phyloP scores from a whole-genome alignment of 2,329 filamentous ascomycete genomes.

The Simplicillium aogashimaense region DNA sequence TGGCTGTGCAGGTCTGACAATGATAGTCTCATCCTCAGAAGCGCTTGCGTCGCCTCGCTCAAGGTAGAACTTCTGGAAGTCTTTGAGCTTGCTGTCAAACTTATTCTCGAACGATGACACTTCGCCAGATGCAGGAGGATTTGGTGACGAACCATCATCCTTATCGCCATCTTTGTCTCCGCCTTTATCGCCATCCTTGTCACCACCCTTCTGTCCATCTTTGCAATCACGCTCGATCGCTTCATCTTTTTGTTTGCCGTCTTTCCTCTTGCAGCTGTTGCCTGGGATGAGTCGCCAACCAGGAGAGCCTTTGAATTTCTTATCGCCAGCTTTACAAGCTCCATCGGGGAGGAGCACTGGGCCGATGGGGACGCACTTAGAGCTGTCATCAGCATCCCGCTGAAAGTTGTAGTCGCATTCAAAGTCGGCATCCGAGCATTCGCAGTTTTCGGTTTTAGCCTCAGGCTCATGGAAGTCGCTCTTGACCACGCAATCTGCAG shows the following conservation, averaged over 20 bases:
- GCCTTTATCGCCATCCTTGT: background rate
- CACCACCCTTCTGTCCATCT: slow-evolving; percentile 1
- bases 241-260: slow-evolving; percentile 57
- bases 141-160: background rate
- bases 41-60: slow-evolving; percentile 59
- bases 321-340: slow-evolving; percentile 57
- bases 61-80: slow-evolving; percentile 60
- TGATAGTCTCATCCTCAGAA: slow-evolving; percentile 62
- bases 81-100: slow-evolving; percentile 49
- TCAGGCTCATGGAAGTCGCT: slow-evolving; percentile 72
- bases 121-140: slow-evolving; percentile 52
- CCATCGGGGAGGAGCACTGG: slow-evolving; percentile 58
- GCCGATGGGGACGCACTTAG: slow-evolving; percentile 57
- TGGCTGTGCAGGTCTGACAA: slow-evolving; percentile 37
- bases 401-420: slow-evolving; percentile 95
- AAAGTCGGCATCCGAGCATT: slow-evolving; percentile 77
- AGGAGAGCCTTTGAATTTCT: slow-evolving; percentile 74
- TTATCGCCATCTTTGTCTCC: background rate
- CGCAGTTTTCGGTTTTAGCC: slow-evolving; percentile 62
- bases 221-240: slow-evolving; percentile 64
- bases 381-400: slow-evolving; percentile 51
- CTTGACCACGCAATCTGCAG: slow-evolving; percentile 81
- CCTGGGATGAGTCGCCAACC: slow-evolving; percentile 90
- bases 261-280: slow-evolving; percentile 56
- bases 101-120: slow-evolving; percentile 49